Evolutionary conservation across 1,139 yeast species (phyloP), one percentile per base, ranked within the genome.

Genomic region (Taiozyma sp.): DNA sequence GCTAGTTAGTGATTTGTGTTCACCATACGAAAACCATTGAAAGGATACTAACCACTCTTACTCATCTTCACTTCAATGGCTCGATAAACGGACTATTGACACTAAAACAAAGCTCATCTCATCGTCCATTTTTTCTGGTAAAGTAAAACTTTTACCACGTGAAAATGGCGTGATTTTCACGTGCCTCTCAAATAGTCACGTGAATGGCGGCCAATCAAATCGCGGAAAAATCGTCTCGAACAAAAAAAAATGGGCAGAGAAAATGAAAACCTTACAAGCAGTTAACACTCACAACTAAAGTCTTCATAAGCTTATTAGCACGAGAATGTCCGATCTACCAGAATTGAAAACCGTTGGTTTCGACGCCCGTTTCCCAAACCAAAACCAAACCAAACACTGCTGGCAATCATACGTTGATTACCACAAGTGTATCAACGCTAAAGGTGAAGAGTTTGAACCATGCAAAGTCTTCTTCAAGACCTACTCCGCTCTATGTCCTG

Each of bases 371-470:
- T 90, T 89, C 84, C 98, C 99, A 64, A 84, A 89, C 80, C 92
- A 84, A 73, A 93, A 92, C 83, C 99, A 92, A 76, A 87, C 97
- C 67, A 91, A 87, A 78, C 97, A 92, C 80, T 92, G 99, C 81
- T 95, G 95, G 83, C 98, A 92, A 78, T 81, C 95, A 62, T 93
- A 92, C 78, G 90, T 93, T 67, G 99, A 93, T 75, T 93, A 92
- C 84, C 93, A 88, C 86, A 92, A 91, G 76, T 93, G 99, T 79
- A 83, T 93, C 71, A 87, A 84, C 68, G 91, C 92, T 63, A 92
- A 92, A 79, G 99, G 99, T 69, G 98, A 93, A 76, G 98, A 92
- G 59, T 93, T 93, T 69, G 97, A 92, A 67, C 98, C 98, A 68
- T 93, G 99, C 76, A 81, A 91, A 75, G 91, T 89, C 63, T 93